Percentiles rank a stretch among this genome's conserved stretches.
Evolutionary conservation across 768 basidiomycete genomes (phyloP).

Genomic region (Boletellus ananas): DNA sequence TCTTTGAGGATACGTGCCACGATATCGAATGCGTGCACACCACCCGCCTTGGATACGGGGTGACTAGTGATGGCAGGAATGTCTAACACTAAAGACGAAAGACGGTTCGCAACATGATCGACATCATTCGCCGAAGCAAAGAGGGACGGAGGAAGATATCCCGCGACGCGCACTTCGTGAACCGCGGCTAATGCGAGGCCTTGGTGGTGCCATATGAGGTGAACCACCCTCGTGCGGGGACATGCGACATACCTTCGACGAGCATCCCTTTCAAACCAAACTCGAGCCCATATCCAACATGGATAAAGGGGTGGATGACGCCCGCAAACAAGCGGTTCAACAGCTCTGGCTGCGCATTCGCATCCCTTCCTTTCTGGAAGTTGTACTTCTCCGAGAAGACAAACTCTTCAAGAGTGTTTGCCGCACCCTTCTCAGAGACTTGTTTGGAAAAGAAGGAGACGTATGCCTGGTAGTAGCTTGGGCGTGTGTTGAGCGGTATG

Average conservation of each 20-base stretch:
- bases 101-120: not conserved
- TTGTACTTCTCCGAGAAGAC: slow-evolving; percentile 31
- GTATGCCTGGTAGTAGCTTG: slow-evolving; percentile 29
- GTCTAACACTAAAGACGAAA: slow-evolving; percentile 12
- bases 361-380: slow-evolving; percentile 12
- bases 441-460: slow-evolving; percentile 22
- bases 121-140: slow-evolving; percentile 2
- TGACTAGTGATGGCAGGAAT: not conserved
- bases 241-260: slow-evolving; percentile 47
- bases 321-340: slow-evolving; percentile 46
- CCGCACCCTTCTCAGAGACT: slow-evolving; percentile 15
- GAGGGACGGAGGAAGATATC: slow-evolving; percentile 14
- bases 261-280: slow-evolving; percentile 60
- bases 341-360: slow-evolving; percentile 44
- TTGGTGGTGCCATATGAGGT: not conserved
- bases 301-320: slow-evolving; percentile 61
- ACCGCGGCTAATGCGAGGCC: slow-evolving; percentile 25
- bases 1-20: slow-evolving; percentile 52
- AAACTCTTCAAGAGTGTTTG: slow-evolving; percentile 23
- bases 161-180: slow-evolving; percentile 37
- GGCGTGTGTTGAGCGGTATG: not conserved
- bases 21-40: slow-evolving; percentile 43
- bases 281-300: slow-evolving; percentile 58
- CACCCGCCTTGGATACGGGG: slow-evolving; percentile 1
- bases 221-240: not conserved